Evolutionary conservation across 2,329 filamentous ascomycete genomes (phyloP), one percentile per base, ranked within the genome.

Genomic region (Penicillium janthinellum): DNA sequence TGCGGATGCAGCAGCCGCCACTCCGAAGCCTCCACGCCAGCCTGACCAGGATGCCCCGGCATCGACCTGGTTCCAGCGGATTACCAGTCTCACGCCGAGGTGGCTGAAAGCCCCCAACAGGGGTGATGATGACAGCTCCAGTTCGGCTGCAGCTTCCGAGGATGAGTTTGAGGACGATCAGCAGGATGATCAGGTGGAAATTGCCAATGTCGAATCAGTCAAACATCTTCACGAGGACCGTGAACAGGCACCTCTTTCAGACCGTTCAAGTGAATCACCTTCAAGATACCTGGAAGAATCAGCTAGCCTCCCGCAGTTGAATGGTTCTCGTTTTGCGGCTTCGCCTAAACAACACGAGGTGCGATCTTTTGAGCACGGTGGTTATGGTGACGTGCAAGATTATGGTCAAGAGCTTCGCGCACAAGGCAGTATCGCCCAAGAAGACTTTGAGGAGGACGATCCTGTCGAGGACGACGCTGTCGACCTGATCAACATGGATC

Each of bases 61-160:
- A 54, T 71, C 74, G 62, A 73, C 75, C 59, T 78, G 74, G 77
- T 76, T 77, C 53, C 68, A 71, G 55, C 72, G 61, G 60, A 70
- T 75, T 22, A 71, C 71, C 25, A 73, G 65, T 61, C 62, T 75
- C 35, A 75, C 73, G 1, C 73, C 73, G 15, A 64, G 67, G 56
- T 75, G 73, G 73, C 56, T 75, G 53, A 74, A 70, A 68, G 71
- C 71, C n/a, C 73, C 73, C 10, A 49, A 51, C 5, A 59, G 61
- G 47, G 61, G 60, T 37, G 60, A 60, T 22, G 61, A 62, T 52
- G 62, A 66, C 25, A 65, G 63, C 31, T 67, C 64, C 7, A 66
- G 60, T 38, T 57, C 57, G 17, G 51, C 31, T 34, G 58, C 58
- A 31, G 53, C 45, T 37, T 64, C 60, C 1, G 59, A 67, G 34